Evolutionary conservation across 163 green algal genomes (phyloP).

Genomic region (Scenedesmus sp.): DNA sequence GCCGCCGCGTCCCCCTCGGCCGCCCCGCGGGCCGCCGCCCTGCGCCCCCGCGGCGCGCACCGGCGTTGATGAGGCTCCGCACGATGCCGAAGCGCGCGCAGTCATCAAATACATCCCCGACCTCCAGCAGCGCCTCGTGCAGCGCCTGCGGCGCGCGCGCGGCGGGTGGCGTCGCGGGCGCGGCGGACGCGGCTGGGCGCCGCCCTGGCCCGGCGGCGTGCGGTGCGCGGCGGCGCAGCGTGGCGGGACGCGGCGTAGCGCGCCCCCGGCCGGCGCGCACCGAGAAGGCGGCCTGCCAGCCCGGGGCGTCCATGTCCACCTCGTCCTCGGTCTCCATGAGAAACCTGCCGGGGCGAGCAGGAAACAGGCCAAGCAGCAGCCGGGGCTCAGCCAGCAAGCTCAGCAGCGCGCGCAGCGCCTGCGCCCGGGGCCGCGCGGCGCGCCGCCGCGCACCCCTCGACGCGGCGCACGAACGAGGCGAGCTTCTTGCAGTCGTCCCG

Average conservation of each 20-base stretch:
- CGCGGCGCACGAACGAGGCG: conserved; percentile 5
- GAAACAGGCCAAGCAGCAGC: neutral
- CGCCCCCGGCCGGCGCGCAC: too few relatives aligned
- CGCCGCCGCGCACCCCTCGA: neutral
- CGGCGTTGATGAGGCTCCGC: conserved; percentile 35
- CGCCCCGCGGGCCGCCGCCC: too few relatives aligned
- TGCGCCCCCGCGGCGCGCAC: too few relatives aligned
- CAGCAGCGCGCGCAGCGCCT: neutral
- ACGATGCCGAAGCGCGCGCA: conserved; percentile 37
- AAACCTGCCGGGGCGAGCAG: neutral
- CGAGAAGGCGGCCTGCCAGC: conserved; percentile 35
- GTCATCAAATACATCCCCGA: conserved; percentile 28
- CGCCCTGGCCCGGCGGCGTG: too few relatives aligned
- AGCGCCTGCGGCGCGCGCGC: too few relatives aligned
- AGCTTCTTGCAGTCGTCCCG: conserved; percentile 39
- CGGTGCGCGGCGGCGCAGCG: too few relatives aligned
- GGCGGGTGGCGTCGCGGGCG: too few relatives aligned
- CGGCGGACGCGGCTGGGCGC: too few relatives aligned
- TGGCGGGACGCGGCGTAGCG: too few relatives aligned
- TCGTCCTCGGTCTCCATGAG: conserved; percentile 40
- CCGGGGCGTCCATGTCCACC: conserved; percentile 7
- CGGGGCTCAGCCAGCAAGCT: neutral
- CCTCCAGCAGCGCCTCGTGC: conserved; percentile 34
- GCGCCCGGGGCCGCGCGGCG: too few relatives aligned
- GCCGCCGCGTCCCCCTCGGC: too few relatives aligned